phyloP scores from a whole-genome alignment of 2,329 filamentous ascomycete species.

The Cordyceps javanica region DNA sequence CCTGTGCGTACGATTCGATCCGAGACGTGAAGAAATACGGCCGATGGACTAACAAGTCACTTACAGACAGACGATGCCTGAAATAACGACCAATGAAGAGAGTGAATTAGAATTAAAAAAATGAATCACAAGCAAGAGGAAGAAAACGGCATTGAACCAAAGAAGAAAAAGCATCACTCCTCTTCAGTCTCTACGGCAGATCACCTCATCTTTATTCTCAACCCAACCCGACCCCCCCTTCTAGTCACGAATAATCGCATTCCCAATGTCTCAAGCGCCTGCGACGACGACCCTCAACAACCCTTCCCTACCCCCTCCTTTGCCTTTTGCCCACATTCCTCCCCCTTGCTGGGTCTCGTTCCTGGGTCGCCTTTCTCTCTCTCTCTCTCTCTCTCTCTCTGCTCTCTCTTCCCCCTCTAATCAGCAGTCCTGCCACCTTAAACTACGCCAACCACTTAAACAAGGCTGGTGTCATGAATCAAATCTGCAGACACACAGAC shows the following conservation, averaged over 20 bases:
- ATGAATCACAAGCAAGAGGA: background rate
- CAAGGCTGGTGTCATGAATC: too few relatives aligned
- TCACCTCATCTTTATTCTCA: background rate
- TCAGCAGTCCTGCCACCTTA: background rate
- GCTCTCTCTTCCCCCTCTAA: background rate
- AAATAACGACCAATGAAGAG: too few relatives aligned
- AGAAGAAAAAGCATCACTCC: background rate
- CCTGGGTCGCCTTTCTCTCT: conserved; percentile 3
- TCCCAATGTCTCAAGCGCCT: background rate
- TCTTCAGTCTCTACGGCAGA: background rate
- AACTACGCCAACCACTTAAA: too few relatives aligned
- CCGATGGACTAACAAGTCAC: too few relatives aligned
- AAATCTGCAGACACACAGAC: background rate
- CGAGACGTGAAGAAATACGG: too few relatives aligned
- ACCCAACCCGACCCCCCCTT: background rate
- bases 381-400: too few relatives aligned
- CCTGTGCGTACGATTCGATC: too few relatives aligned
- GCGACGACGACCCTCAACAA: background rate
- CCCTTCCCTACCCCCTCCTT: background rate
- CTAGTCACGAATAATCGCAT: background rate
- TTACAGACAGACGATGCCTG: too few relatives aligned
- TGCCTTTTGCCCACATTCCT: too few relatives aligned
- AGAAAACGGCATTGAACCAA: background rate
- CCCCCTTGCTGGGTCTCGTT: background rate
- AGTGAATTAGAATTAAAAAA: too few relatives aligned